Percentiles rank a stretch among this genome's conserved stretches.
phyloP scores from a whole-genome alignment of 805 yeast species.

The Saccharomycopsis guyanensis region DNA sequence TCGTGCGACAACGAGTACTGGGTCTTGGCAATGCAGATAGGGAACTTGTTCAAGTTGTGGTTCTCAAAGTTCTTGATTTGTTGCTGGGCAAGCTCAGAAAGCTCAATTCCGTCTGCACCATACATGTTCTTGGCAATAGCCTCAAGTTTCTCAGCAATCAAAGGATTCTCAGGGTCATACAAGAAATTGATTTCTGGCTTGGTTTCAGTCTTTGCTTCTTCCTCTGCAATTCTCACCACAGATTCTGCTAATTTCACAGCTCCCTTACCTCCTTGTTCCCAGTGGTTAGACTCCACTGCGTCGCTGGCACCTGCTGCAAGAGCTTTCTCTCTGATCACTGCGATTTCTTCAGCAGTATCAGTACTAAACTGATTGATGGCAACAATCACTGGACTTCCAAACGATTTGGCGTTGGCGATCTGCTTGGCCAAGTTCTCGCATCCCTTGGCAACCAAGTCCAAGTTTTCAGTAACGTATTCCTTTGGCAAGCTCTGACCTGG shows the following conservation, averaged over 20 bases:
- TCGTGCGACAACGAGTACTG: slow-evolving; percentile 82
- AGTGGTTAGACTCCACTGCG: slow-evolving; percentile 86
- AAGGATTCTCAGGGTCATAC: slow-evolving; percentile 50
- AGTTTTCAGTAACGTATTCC: slow-evolving; percentile 74
- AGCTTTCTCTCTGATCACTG: slow-evolving; percentile 71
- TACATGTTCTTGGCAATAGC: slow-evolving; percentile 70
- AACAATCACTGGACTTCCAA: slow-evolving; percentile 88
- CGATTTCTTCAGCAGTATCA: slow-evolving; percentile 76
- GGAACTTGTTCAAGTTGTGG: slow-evolving; percentile 72
- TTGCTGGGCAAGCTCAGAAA: slow-evolving; percentile 59
- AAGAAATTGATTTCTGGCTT: slow-evolving; percentile 40
- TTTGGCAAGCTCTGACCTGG: slow-evolving; percentile 85
- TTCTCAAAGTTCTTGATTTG: slow-evolving; percentile 60
- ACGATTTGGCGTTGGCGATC: slow-evolving; percentile 73
- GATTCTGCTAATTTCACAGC: slow-evolving; percentile 79
- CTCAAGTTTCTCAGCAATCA: slow-evolving; percentile 61
- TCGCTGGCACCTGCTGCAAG: slow-evolving; percentile 86
- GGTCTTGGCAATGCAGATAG: slow-evolving; percentile 80
- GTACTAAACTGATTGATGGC: slow-evolving; percentile 85
- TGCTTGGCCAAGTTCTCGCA: slow-evolving; percentile 87
- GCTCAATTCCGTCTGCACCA: slow-evolving; percentile 67
- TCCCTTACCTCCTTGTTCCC: slow-evolving; percentile 94
- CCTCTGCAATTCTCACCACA: slow-evolving; percentile 60
- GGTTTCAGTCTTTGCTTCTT: slow-evolving; percentile 31
- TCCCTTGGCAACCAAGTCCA: slow-evolving; percentile 69